A percentile compares a stretch with the other conserved stretches of the same genome.
Conservation (phyloP, 176 grass and related monocot species). For the Hyparrhenia diplandra region DNA sequence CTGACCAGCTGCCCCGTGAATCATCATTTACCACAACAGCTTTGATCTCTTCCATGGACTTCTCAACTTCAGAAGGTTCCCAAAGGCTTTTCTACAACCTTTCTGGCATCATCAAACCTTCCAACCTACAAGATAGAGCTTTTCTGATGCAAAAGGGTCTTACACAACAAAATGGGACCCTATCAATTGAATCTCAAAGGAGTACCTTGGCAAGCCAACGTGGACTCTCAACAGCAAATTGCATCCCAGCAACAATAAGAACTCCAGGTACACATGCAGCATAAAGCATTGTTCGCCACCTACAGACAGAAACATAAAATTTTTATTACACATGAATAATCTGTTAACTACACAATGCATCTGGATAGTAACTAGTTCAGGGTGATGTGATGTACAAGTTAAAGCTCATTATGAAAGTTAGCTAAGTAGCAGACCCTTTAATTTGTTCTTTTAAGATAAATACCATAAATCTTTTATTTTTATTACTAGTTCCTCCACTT, state of each 20-base stretch:
- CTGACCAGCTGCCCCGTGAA: slow-evolving; percentile 70
- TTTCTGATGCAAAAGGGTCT: background rate
- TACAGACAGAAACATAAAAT: slow-evolving; percentile 29
- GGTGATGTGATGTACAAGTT: background rate
- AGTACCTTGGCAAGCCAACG: slow-evolving; percentile 95
- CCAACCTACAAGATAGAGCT: slow-evolving; percentile 61
- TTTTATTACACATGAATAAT: slow-evolving; percentile 1
- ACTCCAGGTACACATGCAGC: slow-evolving; percentile 82
- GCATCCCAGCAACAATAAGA: slow-evolving; percentile 81
- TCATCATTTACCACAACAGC: slow-evolving; percentile 54
- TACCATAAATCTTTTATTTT: background rate
- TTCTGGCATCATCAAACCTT: slow-evolving; percentile 71
- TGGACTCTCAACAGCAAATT: slow-evolving; percentile 94
- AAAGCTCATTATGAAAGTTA: background rate
- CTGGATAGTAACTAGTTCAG: background rate
- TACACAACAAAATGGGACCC: slow-evolving; percentile 15
- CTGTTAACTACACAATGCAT: background rate
- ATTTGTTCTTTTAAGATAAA: background rate
- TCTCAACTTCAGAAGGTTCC: slow-evolving; percentile 67
- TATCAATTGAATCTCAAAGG: background rate
- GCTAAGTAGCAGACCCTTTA: background rate
- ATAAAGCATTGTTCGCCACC: slow-evolving; percentile 95
- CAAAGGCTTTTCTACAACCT: slow-evolving; percentile 69
- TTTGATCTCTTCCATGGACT: slow-evolving; percentile 82
- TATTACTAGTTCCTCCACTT: background rate